Evolutionary conservation across 768 basidiomycete species (phyloP).

Genomic region (Panaeolus papilionaceus): DNA sequence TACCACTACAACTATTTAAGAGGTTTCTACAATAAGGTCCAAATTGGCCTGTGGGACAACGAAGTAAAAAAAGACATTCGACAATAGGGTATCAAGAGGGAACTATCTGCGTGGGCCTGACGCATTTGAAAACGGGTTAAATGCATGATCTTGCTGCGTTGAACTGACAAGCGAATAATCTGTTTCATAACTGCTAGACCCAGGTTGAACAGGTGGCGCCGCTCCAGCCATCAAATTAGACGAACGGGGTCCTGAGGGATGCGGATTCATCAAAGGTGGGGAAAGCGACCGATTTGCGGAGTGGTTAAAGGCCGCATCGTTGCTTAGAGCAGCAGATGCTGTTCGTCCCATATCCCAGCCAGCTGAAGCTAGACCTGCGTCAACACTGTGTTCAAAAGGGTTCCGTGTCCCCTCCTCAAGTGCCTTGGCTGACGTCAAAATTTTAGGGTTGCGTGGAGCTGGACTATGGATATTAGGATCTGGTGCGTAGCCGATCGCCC

Average conservation of each 20-base stretch:
- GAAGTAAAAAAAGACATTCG: not conserved
- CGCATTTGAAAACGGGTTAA: not conserved
- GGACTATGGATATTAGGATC: conserved; percentile 38
- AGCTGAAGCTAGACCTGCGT: not conserved
- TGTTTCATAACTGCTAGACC: conserved; percentile 5
- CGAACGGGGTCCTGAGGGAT: not conserved
- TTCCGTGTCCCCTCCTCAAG: not conserved
- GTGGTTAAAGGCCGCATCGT: not conserved
- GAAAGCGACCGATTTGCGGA: not conserved
- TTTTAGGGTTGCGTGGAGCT: not conserved
- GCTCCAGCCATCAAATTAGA: not conserved
- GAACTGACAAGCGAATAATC: not conserved
- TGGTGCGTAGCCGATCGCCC: conserved; percentile 51
- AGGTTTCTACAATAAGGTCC: not conserved
- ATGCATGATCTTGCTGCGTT: not conserved
- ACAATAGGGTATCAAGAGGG: not conserved
- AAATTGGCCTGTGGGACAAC: not conserved
- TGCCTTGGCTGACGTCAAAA: not conserved
- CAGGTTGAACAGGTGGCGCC: conserved; percentile 1
- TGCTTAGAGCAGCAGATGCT: not conserved
- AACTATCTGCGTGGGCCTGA: not conserved
- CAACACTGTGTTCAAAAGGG: not conserved
- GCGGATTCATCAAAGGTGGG: not conserved
- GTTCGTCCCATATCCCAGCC: not conserved
- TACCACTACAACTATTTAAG: not conserved